These are phyloP conservation scores for Leucocoprinus sp. DNA, from an alignment of 768 basidiomycete species.

Conservation along the genomic window DNA sequence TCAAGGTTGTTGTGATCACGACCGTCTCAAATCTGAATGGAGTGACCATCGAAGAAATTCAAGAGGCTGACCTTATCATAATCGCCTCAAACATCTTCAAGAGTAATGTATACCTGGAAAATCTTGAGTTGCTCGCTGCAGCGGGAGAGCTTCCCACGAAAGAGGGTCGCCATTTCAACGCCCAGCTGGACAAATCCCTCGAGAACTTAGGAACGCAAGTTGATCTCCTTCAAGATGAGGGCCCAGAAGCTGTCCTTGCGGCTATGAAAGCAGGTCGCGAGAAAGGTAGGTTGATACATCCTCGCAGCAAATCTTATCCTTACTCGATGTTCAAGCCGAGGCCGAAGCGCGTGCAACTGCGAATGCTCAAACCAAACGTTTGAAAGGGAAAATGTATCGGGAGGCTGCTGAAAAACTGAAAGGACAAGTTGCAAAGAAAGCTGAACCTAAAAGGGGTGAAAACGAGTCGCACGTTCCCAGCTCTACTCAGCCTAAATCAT, in stretches of 20 bases:
- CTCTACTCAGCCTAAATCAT: constrained; percentile 12
- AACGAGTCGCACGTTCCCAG: not conserved
- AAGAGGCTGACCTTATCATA: constrained; percentile 80
- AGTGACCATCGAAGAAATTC: constrained; percentile 62
- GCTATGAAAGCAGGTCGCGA: constrained; percentile 58
- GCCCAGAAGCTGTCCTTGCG: constrained; percentile 50
- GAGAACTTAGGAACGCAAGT: constrained; percentile 56
- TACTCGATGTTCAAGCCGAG: constrained; percentile 18
- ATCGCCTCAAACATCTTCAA: constrained; percentile 84
- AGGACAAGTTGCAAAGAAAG: constrained; percentile 13
- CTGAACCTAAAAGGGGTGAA: constrained; percentile 3
- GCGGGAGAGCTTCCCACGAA: constrained; percentile 63
- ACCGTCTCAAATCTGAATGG: constrained; percentile 65
- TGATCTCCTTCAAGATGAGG: constrained; percentile 57
- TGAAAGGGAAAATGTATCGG: constrained; percentile 70
- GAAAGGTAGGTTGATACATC: constrained; percentile 35
- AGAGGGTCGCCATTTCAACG: constrained; percentile 85
- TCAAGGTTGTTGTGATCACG: constrained; percentile 59
- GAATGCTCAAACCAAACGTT: constrained; percentile 49
- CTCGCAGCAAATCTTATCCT: constrained; percentile 2
- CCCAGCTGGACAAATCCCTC: constrained; percentile 61
- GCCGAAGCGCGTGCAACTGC: constrained; percentile 42
- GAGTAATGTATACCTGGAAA: constrained; percentile 67
- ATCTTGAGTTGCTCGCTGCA: constrained; percentile 62
- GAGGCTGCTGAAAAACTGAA: constrained; percentile 42